Base-by-base conservation (phyloP, 495 filamentous ascomycete species). In the Aspergillus kassunensis region DNA sequence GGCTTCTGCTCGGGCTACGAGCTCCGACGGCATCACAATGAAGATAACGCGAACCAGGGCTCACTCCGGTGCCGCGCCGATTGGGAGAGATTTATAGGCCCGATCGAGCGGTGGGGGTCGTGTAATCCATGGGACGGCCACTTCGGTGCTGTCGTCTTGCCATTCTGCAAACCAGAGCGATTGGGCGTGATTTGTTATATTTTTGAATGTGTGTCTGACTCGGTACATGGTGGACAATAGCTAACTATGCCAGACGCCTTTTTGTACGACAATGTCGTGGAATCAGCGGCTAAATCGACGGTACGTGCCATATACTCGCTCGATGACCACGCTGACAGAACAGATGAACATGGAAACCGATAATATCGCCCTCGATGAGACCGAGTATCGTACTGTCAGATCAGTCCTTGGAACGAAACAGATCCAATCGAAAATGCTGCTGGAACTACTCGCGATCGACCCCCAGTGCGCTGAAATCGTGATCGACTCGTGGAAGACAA, bases 201-300 rank as follows among this genome's bases (percentile, higher is more conserved):
- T 18, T 58, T 64, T 16, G 61, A 60, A 44, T 63, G 61, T 63
- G 49, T 27, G 56, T 25, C n/a, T n/a, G n/a, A n/a, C n/a, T n/a
- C n/a, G n/a, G n/a, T n/a, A n/a, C n/a, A n/a, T n/a, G n/a, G n/a
- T n/a, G 24, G 4, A 46, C 25, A 18, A 21, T 11, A 13, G n/a
- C 44, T 49, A 36, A 56, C 30, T 12, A 1, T 20, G 16, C 15
- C 21, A 62, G 59, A 56, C 33, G 59, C 55, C 0, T 60, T 60
- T 40, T 12, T 63, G 40, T 63, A 63, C 42, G 61, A 63, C 47
- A 63, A 58, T 51, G 61, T 63, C 3, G 48, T 63, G 8, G 57
- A 63, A 44, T 60, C 60, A 13, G 56, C 37, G n/a, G 39, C 57
- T 12, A 58, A 54, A 20, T 56, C 51, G 11, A 51, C 43, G 19